Base-by-base conservation (phyloP, 805 yeast species). In the Suhomyces canberraensis region DNA sequence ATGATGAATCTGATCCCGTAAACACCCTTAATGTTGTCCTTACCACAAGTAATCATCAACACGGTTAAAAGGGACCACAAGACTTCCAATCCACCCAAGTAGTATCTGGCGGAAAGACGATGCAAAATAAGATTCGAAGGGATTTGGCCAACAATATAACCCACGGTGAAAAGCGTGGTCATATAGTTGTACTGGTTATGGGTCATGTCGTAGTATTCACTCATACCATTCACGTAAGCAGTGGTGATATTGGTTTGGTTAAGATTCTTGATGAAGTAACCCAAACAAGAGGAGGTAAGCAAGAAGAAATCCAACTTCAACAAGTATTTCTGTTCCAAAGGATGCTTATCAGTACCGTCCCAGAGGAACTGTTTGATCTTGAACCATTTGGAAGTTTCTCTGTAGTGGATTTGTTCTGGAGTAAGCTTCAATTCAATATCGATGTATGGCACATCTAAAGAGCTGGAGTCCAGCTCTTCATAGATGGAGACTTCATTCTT, bases 101-200 rank as follows among this genome's bases (percentile, higher is more conserved):
- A 72, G 40, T 56, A 67, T 29, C 75, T 50, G 11, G 75, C 71
- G 5, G 70, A 51, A 7, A 69, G 49, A 34, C 61, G 53, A 45
- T 67, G 71, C 35, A 73, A 47, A 11, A 75, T 46, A 51, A 62
- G 56, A 35, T 69, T 69, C 1, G 76, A 64, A 8, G 80, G 80
- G 21, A 75, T 61, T 40, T 71, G 76, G 24, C 77, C 78, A 21
- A 76, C 45, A 33, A 73, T 68, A 39, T 75, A 75, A n/a, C 80
- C 80, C 15, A 71, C 71, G 1, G 78, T 67, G 69, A 70, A 74
- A 19, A 64, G 43, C 0, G 78, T 64, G 4, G 56, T 50, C 50
- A 73, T 45, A 39, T 66, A 64, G 46, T 75, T 74, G 42, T 66
- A 69, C 40, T 75, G 72, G 37, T 65, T 67, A 15, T 57, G 62